Evolutionary conservation across 179 eudicot species (phyloP).

Genomic region (Sideroxylon spinosum): DNA sequence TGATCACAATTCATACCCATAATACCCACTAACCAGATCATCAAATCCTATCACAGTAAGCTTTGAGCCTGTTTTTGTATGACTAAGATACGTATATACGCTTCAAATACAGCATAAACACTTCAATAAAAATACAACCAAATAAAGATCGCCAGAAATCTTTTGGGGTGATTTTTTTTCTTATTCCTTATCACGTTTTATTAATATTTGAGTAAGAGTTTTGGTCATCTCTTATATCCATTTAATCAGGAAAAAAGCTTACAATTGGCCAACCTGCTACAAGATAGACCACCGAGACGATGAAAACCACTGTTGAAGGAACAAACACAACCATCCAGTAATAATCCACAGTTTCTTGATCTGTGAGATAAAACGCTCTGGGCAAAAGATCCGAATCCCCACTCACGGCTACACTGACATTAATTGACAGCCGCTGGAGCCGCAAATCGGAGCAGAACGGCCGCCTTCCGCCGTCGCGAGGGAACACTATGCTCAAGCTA

Average conservation of each 20-base stretch:
- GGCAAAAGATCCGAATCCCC: slow-evolving; percentile 50
- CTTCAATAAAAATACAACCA: neutral
- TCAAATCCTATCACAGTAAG: neutral
- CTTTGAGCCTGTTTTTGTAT: neutral
- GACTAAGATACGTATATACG: neutral
- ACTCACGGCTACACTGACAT: slow-evolving; percentile 22
- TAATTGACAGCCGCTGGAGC: slow-evolving; percentile 52
- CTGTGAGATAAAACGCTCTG: slow-evolving; percentile 75
- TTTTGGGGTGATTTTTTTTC: neutral
- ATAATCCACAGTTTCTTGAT: slow-evolving; percentile 84
- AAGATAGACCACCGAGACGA: slow-evolving; percentile 46
- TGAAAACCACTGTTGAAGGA: slow-evolving; percentile 52
- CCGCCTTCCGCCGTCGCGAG: slow-evolving; percentile 39
- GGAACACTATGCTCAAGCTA: slow-evolving; percentile 68
- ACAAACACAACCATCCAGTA: slow-evolving; percentile 72
- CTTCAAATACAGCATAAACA: neutral
- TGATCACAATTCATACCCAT: neutral
- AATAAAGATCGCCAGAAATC: neutral
- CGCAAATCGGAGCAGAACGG: slow-evolving; percentile 58
- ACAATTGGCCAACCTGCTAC: slow-evolving; percentile 51
- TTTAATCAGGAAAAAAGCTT: slow-evolving; percentile 2
- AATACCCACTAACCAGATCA: neutral
- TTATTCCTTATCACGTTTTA: neutral
- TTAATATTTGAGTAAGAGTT: neutral
- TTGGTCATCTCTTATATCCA: neutral